Conservation (phyloP, 768 basidiomycete genomes). For the Trametes meyenii region DNA sequence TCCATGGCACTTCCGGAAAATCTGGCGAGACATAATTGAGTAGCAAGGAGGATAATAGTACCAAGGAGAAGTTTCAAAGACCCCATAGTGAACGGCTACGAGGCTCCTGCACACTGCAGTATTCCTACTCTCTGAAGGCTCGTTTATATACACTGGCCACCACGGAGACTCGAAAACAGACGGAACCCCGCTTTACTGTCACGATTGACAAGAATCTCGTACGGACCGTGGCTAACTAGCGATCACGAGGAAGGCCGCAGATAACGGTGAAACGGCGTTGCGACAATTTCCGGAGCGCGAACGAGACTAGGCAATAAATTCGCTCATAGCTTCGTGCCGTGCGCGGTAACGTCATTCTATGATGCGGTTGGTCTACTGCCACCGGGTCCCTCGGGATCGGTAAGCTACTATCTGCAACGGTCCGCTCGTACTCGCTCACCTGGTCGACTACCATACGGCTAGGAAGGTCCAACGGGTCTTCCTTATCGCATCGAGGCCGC, state of each 20-base stretch:
- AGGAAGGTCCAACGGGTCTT: neutral
- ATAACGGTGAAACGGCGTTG: slow-evolving; percentile 14
- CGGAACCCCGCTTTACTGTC: neutral
- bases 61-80: slow-evolving; percentile 6
- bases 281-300: neutral
- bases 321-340: neutral
- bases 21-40: slow-evolving; percentile 12
- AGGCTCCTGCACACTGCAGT: neutral
- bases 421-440: slow-evolving; percentile 14
- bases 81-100: neutral
- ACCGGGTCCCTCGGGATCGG: neutral
- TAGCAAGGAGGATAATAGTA: slow-evolving; percentile 10
- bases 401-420: slow-evolving; percentile 12
- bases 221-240: neutral
- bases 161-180: neutral
- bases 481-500: slow-evolving; percentile 8
- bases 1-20: slow-evolving; percentile 30
- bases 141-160: neutral
- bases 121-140: neutral
- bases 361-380: neutral
- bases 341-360: neutral
- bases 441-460: slow-evolving; percentile 17
- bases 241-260: slow-evolving; percentile 10
- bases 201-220: neutral
- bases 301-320: neutral